A percentile compares a stretch with the other conserved stretches of the same genome.
Evolutionary conservation across 2,329 filamentous ascomycete genomes (phyloP).

Genomic region (Aureobasidium sp.): DNA sequence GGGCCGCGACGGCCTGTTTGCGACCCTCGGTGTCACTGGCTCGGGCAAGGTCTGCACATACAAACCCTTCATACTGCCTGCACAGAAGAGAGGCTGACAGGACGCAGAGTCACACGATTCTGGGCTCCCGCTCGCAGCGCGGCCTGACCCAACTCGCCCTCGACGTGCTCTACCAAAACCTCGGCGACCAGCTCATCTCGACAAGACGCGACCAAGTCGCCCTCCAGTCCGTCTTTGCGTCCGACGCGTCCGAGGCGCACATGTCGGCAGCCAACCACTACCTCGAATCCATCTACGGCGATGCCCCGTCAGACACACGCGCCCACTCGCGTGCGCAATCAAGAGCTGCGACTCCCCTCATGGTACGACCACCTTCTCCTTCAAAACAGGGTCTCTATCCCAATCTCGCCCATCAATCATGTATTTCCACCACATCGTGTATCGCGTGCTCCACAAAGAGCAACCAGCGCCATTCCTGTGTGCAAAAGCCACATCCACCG

Average conservation of each 20-base stretch:
- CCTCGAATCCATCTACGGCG: constrained; percentile 68
- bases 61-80: background rate
- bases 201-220: constrained; percentile 46
- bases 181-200: constrained; percentile 63
- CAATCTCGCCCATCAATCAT: background rate
- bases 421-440: background rate
- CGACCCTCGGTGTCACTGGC: constrained; percentile 87
- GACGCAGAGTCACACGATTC: constrained; percentile 80
- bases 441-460: background rate
- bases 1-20: constrained; percentile 79
- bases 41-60: constrained; percentile 70
- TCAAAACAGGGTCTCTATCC: constrained; percentile 13
- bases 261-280: constrained; percentile 67
- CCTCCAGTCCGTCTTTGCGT: constrained; percentile 63
- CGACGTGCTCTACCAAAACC: constrained; percentile 78
- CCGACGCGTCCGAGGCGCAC: constrained; percentile 73
- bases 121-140: constrained; percentile 77
- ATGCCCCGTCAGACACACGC: constrained; percentile 46
- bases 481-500: background rate
- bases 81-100: background rate
- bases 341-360: constrained; percentile 38
- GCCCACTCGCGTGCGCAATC: constrained; percentile 29
- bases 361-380: constrained; percentile 21
- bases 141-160: constrained; percentile 87
- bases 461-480: background rate